Evolutionary conservation across 2,329 filamentous ascomycete species (phyloP).

Genomic region (Alternaria conjuncta): DNA sequence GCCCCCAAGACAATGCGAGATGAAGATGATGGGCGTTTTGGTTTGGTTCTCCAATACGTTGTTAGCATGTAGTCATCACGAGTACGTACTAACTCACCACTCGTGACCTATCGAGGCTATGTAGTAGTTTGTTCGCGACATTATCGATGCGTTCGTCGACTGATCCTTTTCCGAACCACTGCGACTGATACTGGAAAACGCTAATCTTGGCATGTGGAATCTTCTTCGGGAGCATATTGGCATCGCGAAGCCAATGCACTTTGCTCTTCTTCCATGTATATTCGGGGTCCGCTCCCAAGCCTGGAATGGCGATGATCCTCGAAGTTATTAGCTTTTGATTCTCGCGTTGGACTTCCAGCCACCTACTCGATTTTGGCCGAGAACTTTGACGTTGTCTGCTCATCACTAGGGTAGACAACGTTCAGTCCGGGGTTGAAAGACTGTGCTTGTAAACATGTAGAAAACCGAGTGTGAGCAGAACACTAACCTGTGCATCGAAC

Average conservation of each 20-base stretch:
- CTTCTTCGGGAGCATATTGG: constrained; percentile 34
- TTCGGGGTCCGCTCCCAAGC: constrained; percentile 37
- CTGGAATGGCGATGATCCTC: constrained; percentile 41
- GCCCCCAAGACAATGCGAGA: constrained; percentile 38
- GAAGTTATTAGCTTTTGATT: not conserved
- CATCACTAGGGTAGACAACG: constrained; percentile 23
- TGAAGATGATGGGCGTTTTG: constrained; percentile 38
- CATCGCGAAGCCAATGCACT: constrained; percentile 39
- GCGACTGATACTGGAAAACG: constrained; percentile 35
- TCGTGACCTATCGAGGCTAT: constrained; percentile 23
- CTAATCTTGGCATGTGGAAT: constrained; percentile 39
- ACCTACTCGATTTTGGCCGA: constrained; percentile 22
- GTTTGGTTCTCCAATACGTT: constrained; percentile 18
- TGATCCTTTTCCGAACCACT: constrained; percentile 39
- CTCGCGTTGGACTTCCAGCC: not conserved
- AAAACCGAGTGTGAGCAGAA: not conserved
- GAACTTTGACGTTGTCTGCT: constrained; percentile 11
- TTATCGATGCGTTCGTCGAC: constrained; percentile 37
- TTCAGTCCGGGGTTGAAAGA: constrained; percentile 23
- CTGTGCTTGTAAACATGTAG: constrained; percentile 1
- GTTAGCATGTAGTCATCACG: constrained; percentile 2
- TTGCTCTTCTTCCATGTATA: constrained; percentile 36
- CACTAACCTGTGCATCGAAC: constrained; percentile 21
- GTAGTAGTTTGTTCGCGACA: constrained; percentile 33
- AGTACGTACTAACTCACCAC: constrained; percentile 9